Conservation (phyloP, 306 rosid genomes). For the Dryas octopetala region DNA sequence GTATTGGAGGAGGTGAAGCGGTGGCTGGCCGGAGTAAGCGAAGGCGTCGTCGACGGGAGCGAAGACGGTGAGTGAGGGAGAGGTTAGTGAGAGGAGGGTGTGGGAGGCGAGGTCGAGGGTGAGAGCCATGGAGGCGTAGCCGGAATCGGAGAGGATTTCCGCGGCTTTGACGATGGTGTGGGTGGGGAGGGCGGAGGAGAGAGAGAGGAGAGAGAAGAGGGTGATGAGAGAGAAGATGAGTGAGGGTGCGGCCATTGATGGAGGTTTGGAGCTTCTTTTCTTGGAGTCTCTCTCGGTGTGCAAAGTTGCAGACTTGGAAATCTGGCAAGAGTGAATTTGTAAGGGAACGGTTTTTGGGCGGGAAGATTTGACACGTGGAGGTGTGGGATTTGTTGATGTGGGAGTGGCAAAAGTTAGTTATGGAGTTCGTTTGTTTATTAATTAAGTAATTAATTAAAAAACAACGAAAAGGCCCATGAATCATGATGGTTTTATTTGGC, state of each 20-base stretch:
- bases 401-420: neutral
- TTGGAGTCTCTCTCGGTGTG: neutral
- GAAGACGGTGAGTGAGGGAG: constrained; percentile 48
- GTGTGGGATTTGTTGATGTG: neutral
- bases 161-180: constrained; percentile 50
- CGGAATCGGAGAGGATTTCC: constrained; percentile 50
- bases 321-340: neutral
- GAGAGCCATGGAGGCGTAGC: constrained; percentile 56
- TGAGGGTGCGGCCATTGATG: constrained; percentile 34
- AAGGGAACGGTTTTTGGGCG: constrained; percentile 1
- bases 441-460: too few relatives aligned
- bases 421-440: neutral
- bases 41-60: constrained; percentile 47
- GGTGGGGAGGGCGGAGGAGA: constrained; percentile 29
- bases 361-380: constrained; percentile 2
- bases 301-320: neutral
- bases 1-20: constrained; percentile 48
- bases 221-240: constrained; percentile 24
- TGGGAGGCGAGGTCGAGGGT: constrained; percentile 51
- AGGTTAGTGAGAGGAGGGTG: constrained; percentile 20
- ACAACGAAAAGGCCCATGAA: too few relatives aligned
- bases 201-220: constrained; percentile 24
- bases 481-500: too few relatives aligned
- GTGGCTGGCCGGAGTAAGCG: constrained; percentile 25
- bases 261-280: neutral